phyloP scores from a whole-genome alignment of 768 basidiomycete genomes.

The Tephrocybe sp. region DNA sequence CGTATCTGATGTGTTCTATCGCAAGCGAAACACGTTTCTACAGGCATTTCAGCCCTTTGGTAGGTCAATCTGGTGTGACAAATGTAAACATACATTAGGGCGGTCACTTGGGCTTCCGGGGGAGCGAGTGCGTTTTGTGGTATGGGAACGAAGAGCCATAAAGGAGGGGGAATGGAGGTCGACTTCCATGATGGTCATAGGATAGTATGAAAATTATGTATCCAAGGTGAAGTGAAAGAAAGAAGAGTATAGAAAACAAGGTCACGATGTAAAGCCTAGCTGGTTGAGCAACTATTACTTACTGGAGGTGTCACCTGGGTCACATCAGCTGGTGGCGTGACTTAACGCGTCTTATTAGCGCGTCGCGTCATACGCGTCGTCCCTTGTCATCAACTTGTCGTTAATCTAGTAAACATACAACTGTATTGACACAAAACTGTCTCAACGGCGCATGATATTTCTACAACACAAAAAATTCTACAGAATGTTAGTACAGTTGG shows the following conservation, averaged over 20 bases:
- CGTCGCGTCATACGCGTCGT: not conserved
- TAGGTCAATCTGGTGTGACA: not conserved
- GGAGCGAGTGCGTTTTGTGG: slow-evolving; percentile 62
- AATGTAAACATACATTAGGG: slow-evolving; percentile 43
- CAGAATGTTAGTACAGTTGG: slow-evolving; percentile 9
- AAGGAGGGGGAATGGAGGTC: slow-evolving; percentile 50
- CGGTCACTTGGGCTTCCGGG: slow-evolving; percentile 51
- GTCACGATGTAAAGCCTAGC: too few relatives aligned
- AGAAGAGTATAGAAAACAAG: slow-evolving; percentile 3
- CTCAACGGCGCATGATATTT: not conserved
- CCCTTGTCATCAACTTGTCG: too few relatives aligned
- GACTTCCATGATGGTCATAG: slow-evolving; percentile 51
- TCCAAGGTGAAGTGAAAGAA: slow-evolving; percentile 5
- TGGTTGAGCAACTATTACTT: too few relatives aligned
- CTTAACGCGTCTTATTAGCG: not conserved
- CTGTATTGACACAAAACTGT: not conserved
- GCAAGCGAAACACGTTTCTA: slow-evolving; percentile 62
- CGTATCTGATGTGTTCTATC: slow-evolving; percentile 20
- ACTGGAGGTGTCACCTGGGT: not conserved
- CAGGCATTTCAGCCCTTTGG: not conserved
- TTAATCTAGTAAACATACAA: not conserved
- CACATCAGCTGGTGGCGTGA: slow-evolving; percentile 5
- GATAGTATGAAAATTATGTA: not conserved
- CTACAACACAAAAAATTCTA: slow-evolving; percentile 8
- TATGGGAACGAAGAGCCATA: slow-evolving; percentile 28